Percentiles rank a stretch among this genome's conserved stretches.
phyloP scores from a whole-genome alignment of 371 early-diverging fungal genomes.

The Rhizomucor miehei region DNA sequence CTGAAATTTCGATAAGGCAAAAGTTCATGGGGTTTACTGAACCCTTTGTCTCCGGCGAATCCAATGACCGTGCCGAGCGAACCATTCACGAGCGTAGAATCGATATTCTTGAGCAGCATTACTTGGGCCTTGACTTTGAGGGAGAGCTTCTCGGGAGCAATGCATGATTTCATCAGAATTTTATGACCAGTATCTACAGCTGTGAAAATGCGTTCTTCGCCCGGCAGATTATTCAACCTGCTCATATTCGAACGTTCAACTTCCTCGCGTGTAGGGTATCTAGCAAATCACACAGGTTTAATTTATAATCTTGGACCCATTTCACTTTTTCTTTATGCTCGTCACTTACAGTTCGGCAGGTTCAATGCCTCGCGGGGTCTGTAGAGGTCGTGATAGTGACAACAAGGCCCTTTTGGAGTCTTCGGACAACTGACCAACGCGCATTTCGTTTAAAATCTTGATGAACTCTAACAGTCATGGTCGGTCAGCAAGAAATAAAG shows the following conservation, averaged over 20 bases:
- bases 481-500: slow-evolving; percentile 21
- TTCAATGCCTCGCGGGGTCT: slow-evolving; percentile 53
- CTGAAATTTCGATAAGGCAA: no score
- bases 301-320: slow-evolving; percentile 1
- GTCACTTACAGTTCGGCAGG: slow-evolving; percentile 76
- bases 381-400: slow-evolving; percentile 51
- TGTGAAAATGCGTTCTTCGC: slow-evolving; percentile 28
- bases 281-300: slow-evolving; percentile 3
- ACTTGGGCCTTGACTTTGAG: slow-evolving; percentile 84
- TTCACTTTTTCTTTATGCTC: background rate
- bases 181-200: slow-evolving; percentile 40
- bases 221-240: slow-evolving; percentile 51
- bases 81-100: slow-evolving; percentile 77
- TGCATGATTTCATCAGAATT: slow-evolving; percentile 40
- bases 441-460: slow-evolving; percentile 65
- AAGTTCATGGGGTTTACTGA: slow-evolving; percentile 2
- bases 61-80: slow-evolving; percentile 71
- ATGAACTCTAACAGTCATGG: slow-evolving; percentile 40
- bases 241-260: slow-evolving; percentile 69
- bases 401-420: slow-evolving; percentile 44
- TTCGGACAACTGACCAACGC: slow-evolving; percentile 55
- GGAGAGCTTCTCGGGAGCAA: slow-evolving; percentile 54
- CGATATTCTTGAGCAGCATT: slow-evolving; percentile 82
- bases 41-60: slow-evolving; percentile 43
- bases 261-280: slow-evolving; percentile 61